These are phyloP conservation scores for Alternaria hordeiaustralica DNA, from an alignment of 2,329 filamentous ascomycete genomes.

Conservation along the genomic window DNA sequence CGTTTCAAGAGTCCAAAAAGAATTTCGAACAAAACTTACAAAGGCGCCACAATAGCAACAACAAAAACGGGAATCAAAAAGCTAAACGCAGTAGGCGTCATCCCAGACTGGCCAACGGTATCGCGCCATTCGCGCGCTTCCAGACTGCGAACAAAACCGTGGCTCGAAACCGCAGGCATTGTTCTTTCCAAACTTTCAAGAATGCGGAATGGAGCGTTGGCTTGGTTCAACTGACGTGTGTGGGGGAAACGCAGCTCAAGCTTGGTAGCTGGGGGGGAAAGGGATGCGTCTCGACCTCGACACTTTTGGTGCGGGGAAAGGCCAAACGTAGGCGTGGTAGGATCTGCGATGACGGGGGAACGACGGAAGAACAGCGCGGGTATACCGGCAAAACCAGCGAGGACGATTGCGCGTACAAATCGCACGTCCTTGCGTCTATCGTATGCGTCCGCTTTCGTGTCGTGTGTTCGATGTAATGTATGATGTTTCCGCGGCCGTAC, in stretches of 20 bases:
- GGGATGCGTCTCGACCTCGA: not conserved
- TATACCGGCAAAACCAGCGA: not conserved
- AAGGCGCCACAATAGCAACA: constrained; percentile 35
- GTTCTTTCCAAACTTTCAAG: not conserved
- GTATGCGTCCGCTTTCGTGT: not conserved
- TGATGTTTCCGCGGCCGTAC: not conserved
- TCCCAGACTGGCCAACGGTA: constrained; percentile 25
- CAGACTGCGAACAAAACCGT: constrained; percentile 2
- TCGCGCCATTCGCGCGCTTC: constrained; percentile 21
- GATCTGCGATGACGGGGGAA: not conserved
- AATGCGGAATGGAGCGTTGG: not conserved
- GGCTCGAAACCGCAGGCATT: constrained; percentile 21
- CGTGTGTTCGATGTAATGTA: not conserved
- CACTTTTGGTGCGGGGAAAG: not conserved
- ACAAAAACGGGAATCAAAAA: constrained; percentile 40
- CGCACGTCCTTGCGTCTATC: not conserved
- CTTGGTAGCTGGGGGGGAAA: not conserved
- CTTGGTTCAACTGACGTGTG: not conserved
- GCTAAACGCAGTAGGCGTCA: constrained; percentile 37
- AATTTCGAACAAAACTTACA: constrained; percentile 26
- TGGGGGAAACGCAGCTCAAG: not conserved
- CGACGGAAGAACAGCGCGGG: not conserved
- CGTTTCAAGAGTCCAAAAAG: not conserved
- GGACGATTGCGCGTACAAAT: not conserved
- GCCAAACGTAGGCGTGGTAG: not conserved